Base-by-base conservation (phyloP, 305 asterid genomes). In the Solanum hybrid region DNA sequence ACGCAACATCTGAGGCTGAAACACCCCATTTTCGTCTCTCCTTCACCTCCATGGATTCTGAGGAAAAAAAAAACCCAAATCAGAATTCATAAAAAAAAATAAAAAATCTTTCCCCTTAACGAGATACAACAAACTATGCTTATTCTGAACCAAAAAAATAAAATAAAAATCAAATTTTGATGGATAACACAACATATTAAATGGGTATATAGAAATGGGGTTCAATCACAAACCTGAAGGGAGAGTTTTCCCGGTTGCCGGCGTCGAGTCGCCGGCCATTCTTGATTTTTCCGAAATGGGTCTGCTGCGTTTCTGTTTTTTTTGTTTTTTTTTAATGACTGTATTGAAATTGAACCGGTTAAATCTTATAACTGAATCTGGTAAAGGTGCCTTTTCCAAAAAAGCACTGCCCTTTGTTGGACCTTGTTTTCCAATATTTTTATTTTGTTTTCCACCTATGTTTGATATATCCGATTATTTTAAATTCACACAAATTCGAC, bases 1-100 rank as follows among this genome's bases (percentile, higher is more conserved):
- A 92, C 2, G 87, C 60, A 34, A 94, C 94, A 86, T 93, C 94
- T 7, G 99, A 95, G 11, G 93, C 78, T 73, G 99, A 95, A 88
- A 93, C 86, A 64, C 91, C 91, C 95, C 91, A 92, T 88, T 91
- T 95, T 40, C 64, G 93, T 91, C 87, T 87, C 85, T 86, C 92
- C 77, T 26, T 42, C 42, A 84, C 81, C 91, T 91, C 89, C 89
- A 42, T 78, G 7, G 91, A 89, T 85, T 94, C 98, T 94, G 91
- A 89, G 88, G n/a, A 31, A 14, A 9, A 36, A 60, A 89, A 40
- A 81, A 11, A 1, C 34, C 14, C 77, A 71, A 12, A 71, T 93
- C 90, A 91, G 60, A 79, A 56, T 60, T 80, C 7, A 46, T 36
- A 5, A 12, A 16, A 86, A 86, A 79, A 38, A 66, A 86, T 16